Conservation (phyloP, 176 grass and related monocot species). For the Urochloa ruziziensis region DNA sequence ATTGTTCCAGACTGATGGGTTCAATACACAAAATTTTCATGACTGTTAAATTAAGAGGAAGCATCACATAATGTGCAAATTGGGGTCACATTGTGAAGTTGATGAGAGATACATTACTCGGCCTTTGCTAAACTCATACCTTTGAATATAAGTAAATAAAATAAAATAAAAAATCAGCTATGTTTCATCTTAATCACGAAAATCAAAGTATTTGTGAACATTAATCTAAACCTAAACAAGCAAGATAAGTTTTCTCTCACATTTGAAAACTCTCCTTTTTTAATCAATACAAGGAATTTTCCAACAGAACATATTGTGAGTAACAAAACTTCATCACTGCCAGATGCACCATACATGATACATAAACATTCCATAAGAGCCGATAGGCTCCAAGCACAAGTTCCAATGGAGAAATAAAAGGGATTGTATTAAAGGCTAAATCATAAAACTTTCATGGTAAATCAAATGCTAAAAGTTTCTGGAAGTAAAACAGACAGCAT, state of each 20-base stretch:
- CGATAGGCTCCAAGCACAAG: not conserved
- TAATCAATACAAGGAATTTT: not conserved
- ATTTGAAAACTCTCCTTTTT: not conserved
- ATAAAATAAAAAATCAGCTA: not conserved
- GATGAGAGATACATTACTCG: constrained; percentile 11
- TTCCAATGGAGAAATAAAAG: not conserved
- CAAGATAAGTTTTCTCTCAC: not conserved
- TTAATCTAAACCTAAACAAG: not conserved
- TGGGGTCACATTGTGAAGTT: not conserved
- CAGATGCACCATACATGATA: not conserved
- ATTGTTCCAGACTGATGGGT: not conserved
- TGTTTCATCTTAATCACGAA: no score
- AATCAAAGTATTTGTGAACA: not conserved
- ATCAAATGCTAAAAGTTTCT: not conserved
- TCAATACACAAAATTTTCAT: not conserved
- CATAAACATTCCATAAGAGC: not conserved
- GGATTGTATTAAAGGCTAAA: not conserved
- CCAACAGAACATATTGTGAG: not conserved
- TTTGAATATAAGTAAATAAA: constrained; percentile 6
- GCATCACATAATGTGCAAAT: constrained; percentile 1
- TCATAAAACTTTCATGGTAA: not conserved
- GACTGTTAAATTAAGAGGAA: not conserved
- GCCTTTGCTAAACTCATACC: not conserved
- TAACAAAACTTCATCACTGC: not conserved
- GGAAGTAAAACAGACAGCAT: not conserved